These are phyloP conservation scores for Fusarium nematophilum DNA, from an alignment of 2,329 filamentous ascomycete species.

Conservation along the genomic window DNA sequence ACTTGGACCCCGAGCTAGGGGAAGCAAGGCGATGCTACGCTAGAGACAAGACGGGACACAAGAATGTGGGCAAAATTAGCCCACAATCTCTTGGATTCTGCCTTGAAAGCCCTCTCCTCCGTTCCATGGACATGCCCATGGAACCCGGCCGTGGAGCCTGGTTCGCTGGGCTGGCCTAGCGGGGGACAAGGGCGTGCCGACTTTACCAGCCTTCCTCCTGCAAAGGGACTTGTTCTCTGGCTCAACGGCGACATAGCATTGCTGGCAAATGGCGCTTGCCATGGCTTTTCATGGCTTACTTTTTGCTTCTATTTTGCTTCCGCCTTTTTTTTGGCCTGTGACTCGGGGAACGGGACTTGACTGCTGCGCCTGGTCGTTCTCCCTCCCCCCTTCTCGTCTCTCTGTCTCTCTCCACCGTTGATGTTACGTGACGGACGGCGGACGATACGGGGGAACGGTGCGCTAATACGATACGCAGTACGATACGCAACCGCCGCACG, in stretches of 20 bases:
- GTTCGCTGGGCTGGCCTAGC: slow-evolving; percentile 20
- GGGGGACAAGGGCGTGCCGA: slow-evolving; percentile 1
- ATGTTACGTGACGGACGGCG: slow-evolving; percentile 38
- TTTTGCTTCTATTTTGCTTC: slow-evolving; percentile 30
- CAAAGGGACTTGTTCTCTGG: slow-evolving; percentile 21
- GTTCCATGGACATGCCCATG: slow-evolving; percentile 20
- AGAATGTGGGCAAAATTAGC: slow-evolving; percentile 38
- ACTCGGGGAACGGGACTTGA: too few relatives aligned
- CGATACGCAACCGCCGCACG: slow-evolving; percentile 26
- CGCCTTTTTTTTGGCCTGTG: slow-evolving; percentile 15
- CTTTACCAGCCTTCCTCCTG: not conserved
- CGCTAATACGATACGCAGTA: slow-evolving; percentile 10
- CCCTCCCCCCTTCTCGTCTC: too few relatives aligned
- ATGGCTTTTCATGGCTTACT: slow-evolving; percentile 19
- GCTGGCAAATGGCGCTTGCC: not conserved
- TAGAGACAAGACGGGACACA: slow-evolving; percentile 21
- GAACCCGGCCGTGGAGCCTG: too few relatives aligned
- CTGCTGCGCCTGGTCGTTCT: slow-evolving; percentile 34
- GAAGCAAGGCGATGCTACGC: slow-evolving; percentile 28
- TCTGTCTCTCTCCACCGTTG: slow-evolving; percentile 37
- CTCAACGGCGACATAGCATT: slow-evolving; percentile 22
- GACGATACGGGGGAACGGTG: slow-evolving; percentile 7
- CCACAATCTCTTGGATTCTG: slow-evolving; percentile 27
- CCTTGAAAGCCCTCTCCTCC: slow-evolving; percentile 28
- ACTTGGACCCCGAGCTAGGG: slow-evolving; percentile 21